Evolutionary conservation across 1,139 yeast genomes (phyloP).

Genomic region (Geotrichum restrictum): DNA sequence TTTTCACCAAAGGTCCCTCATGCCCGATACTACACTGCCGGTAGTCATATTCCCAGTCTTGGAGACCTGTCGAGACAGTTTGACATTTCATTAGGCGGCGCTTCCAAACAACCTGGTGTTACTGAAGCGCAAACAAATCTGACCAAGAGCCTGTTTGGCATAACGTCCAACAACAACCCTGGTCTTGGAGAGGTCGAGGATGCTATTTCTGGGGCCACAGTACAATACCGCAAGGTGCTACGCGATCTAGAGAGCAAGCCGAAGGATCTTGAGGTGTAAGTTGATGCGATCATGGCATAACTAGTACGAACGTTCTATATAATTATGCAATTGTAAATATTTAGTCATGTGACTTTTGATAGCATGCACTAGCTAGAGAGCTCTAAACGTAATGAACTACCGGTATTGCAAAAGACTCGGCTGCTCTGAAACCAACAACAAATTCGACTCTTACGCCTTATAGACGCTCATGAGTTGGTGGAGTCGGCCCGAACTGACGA

Average conservation of each 20-base stretch:
- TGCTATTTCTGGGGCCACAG: slow-evolving; percentile 38
- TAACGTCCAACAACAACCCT: slow-evolving; percentile 43
- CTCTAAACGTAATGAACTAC: too few relatives aligned
- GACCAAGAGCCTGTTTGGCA: slow-evolving; percentile 29
- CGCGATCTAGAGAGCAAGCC: slow-evolving; percentile 7
- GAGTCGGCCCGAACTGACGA: slow-evolving; percentile 45
- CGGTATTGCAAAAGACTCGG: too few relatives aligned
- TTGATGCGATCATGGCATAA: too few relatives aligned
- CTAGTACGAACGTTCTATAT: too few relatives aligned
- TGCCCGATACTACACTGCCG: slow-evolving; percentile 15
- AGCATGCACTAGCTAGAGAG: too few relatives aligned
- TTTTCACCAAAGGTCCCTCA: slow-evolving; percentile 35
- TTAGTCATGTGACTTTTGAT: slow-evolving; percentile 13
- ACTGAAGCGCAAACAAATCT: slow-evolving; percentile 19
- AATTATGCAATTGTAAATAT: not conserved
- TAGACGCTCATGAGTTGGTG: slow-evolving; percentile 32
- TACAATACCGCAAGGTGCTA: slow-evolving; percentile 9
- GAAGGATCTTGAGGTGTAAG: not conserved
- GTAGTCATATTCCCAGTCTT: slow-evolving; percentile 5
- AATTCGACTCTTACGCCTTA: not conserved
- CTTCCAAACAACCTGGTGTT: slow-evolving; percentile 1
- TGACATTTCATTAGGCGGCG: slow-evolving; percentile 3
- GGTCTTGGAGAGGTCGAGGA: slow-evolving; percentile 48
- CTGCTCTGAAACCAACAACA: too few relatives aligned
- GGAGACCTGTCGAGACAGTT: slow-evolving; percentile 9